Percentiles rank a stretch among this genome's conserved stretches.
Conservation (phyloP, 1,139 yeast genomes). For the Candida pseudoviswanathii region DNA sequence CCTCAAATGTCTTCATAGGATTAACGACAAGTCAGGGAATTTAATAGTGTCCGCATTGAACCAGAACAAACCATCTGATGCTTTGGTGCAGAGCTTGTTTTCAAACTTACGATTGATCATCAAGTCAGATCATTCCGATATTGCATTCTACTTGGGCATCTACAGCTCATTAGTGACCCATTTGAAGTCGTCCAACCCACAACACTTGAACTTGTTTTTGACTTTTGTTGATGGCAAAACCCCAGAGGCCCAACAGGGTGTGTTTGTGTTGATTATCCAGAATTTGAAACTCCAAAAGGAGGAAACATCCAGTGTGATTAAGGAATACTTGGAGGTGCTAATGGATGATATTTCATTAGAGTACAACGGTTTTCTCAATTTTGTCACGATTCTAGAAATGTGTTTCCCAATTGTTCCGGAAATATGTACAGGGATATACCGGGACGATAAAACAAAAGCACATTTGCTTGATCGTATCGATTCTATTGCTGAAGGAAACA, state of each 20-base stretch:
- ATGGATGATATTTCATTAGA: conserved; percentile 20
- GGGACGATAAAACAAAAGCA: conserved; percentile 20
- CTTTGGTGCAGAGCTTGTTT: conserved; percentile 16
- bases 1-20: conserved; percentile 19
- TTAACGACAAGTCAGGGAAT: conserved; percentile 22
- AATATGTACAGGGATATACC: conserved; percentile 23
- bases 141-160: conserved; percentile 16
- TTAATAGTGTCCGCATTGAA: conserved; percentile 5
- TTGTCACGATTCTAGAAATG: conserved; percentile 22
- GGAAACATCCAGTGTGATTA: conserved; percentile 21
- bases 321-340: conserved; percentile 28
- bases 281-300: conserved; percentile 21
- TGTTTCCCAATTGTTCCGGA: conserved; percentile 32
- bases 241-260: conserved; percentile 19
- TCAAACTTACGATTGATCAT: conserved; percentile 17
- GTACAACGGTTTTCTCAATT: conserved; percentile 22
- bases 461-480: conserved; percentile 15
- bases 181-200: conserved; percentile 22
- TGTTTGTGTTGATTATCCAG: conserved; percentile 29
- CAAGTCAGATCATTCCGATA: background rate
- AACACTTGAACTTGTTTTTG: conserved; percentile 29
- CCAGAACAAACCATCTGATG: conserved; percentile 1
- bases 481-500: background rate
- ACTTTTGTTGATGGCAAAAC: conserved; percentile 21
- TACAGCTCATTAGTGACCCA: conserved; percentile 17